phyloP scores from a whole-genome alignment of 2,329 filamentous ascomycete genomes.

The Fusarium sp. region DNA sequence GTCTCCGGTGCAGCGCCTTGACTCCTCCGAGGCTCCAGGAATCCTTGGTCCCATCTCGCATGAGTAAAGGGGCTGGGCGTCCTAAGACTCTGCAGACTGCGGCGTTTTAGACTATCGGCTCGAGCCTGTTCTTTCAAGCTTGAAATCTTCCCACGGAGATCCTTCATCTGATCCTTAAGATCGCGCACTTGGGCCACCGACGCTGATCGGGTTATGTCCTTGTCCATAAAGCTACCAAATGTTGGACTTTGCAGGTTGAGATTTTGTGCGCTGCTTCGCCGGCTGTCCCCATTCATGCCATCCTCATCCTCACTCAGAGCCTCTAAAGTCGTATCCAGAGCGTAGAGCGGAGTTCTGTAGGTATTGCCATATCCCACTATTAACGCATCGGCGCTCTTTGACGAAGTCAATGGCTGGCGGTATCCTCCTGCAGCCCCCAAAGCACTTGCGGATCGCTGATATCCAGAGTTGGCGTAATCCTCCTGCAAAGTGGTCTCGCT shows the following conservation, averaged over 20 bases:
- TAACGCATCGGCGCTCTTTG: conserved; percentile 62
- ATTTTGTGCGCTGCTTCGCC: conserved; percentile 40
- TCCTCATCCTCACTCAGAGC: conserved; percentile 69
- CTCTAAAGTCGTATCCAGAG: conserved; percentile 64
- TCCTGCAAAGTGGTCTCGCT: conserved; percentile 52
- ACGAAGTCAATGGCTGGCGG: conserved; percentile 64
- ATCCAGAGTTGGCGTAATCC: conserved; percentile 50
- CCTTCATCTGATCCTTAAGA: conserved; percentile 88
- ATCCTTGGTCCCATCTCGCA: conserved; percentile 60
- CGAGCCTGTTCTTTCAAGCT: conserved; percentile 83
- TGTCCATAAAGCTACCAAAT: conserved; percentile 59
- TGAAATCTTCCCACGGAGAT: conserved; percentile 88
- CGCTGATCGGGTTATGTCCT: conserved; percentile 73
- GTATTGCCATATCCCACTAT: conserved; percentile 49
- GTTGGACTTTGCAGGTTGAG: conserved; percentile 62
- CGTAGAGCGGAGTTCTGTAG: conserved; percentile 58
- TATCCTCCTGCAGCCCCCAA: conserved; percentile 72
- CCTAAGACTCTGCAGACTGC: conserved; percentile 82
- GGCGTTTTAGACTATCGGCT: conserved; percentile 83
- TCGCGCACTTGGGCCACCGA: conserved; percentile 82
- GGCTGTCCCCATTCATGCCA: conserved; percentile 45
- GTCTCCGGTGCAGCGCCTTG: conserved; percentile 43
- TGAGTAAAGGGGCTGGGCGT: conserved; percentile 86
- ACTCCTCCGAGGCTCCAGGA: conserved; percentile 44
- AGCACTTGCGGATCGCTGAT: conserved; percentile 76